phyloP scores from a whole-genome alignment of 768 basidiomycete genomes.

The Tulasnella sp. region DNA sequence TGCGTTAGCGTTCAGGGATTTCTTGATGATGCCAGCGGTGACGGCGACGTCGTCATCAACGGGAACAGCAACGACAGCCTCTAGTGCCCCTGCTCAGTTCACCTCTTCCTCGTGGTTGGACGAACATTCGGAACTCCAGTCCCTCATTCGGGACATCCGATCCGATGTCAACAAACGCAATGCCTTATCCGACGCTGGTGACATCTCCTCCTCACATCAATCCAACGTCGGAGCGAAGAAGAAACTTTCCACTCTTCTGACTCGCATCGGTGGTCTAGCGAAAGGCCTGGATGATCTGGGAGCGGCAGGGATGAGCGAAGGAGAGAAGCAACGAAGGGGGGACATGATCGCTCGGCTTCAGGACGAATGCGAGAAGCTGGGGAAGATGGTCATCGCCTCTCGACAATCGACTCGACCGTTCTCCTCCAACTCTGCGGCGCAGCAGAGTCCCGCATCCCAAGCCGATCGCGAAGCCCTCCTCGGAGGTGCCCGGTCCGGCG shows the following conservation, averaged over 20 bases:
- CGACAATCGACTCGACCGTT: constrained; percentile 17
- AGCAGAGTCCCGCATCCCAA: constrained; percentile 36
- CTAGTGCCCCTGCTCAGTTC: constrained; percentile 36
- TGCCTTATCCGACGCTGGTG: constrained; percentile 63
- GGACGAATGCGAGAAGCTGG: constrained; percentile 84
- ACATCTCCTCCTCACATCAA: constrained; percentile 61
- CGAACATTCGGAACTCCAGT: constrained; percentile 70
- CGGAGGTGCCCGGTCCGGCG: constrained; percentile 30
- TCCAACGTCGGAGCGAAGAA: constrained; percentile 79
- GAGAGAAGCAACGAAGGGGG: constrained; percentile 81
- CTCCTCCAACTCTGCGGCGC: constrained; percentile 24
- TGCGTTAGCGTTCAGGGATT: constrained; percentile 65
- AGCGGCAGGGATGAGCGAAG: constrained; percentile 67
- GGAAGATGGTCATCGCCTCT: constrained; percentile 72
- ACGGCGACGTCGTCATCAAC: background rate
- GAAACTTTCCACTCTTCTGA: constrained; percentile 64
- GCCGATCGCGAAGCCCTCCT: constrained; percentile 58
- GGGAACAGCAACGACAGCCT: constrained; percentile 31
- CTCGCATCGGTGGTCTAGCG: constrained; percentile 60
- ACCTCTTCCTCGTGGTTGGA: constrained; percentile 79
- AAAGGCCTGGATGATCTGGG: constrained; percentile 55
- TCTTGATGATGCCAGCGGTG: constrained; percentile 60
- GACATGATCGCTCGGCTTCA: constrained; percentile 82
- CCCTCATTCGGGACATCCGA: constrained; percentile 66
- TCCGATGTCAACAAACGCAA: constrained; percentile 83